Conservation (phyloP, 2,329 filamentous ascomycete species). For the Aquanectria penicillioides region DNA sequence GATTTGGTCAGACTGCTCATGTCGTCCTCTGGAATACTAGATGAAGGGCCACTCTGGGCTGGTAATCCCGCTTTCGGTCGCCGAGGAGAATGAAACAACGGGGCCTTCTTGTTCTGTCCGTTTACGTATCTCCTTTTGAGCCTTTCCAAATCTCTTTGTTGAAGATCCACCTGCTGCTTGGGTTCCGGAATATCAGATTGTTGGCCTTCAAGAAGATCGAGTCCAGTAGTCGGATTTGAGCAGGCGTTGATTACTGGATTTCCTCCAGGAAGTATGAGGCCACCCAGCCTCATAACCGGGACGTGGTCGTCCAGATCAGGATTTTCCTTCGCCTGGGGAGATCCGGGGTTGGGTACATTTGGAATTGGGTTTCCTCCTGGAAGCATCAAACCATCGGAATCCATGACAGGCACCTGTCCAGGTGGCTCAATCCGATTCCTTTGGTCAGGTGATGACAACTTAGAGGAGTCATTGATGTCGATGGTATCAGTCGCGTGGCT, state of each 20-base stretch:
- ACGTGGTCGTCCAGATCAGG: neutral
- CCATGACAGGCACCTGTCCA: too few species aligned
- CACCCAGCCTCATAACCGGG: neutral
- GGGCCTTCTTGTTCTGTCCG: neutral
- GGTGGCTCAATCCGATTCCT: neutral
- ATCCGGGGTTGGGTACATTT: neutral
- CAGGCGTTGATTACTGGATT: too few species aligned
- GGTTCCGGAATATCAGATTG: neutral
- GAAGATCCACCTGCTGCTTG: neutral
- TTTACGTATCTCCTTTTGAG: neutral
- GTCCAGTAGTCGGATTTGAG: too few species aligned
- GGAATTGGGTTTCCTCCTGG: neutral
- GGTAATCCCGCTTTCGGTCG: neutral
- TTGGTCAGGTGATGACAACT: too few species aligned
- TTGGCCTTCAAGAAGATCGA: too few species aligned
- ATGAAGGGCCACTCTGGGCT: neutral
- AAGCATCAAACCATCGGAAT: too few species aligned
- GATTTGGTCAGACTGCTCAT: too few species aligned
- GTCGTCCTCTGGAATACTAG: too few species aligned
- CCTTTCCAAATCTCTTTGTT: slow-evolving; percentile 1
- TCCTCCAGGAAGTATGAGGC: slow-evolving; percentile 25
- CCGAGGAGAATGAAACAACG: slow-evolving; percentile 6
- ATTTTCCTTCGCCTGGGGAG: neutral
- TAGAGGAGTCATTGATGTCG: too few species aligned
- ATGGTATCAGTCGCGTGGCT: too few species aligned